Evolutionary conservation across 2,329 filamentous ascomycete species (phyloP).

Genomic region (Drechslera avenae): DNA sequence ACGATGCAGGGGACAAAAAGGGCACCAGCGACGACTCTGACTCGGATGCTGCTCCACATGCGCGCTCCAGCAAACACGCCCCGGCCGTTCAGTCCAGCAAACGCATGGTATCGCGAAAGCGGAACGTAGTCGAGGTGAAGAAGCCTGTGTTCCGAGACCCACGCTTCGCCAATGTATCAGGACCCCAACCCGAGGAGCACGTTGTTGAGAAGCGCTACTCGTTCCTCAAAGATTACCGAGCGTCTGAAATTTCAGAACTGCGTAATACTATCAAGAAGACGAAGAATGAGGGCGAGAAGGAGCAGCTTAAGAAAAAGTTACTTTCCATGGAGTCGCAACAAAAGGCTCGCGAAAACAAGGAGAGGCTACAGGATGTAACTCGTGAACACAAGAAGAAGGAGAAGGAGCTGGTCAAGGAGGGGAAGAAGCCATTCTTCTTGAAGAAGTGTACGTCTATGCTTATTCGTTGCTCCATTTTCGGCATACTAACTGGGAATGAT

Average conservation of each 20-base stretch:
- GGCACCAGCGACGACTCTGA: constrained; percentile 43
- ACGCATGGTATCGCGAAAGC: constrained; percentile 78
- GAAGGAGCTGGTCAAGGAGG: constrained; percentile 81
- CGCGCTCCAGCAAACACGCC: constrained; percentile 81
- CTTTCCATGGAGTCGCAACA: constrained; percentile 78
- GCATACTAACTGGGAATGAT: constrained; percentile 21
- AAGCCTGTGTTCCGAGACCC: constrained; percentile 75
- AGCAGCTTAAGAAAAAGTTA: constrained; percentile 73
- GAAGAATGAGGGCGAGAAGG: constrained; percentile 69
- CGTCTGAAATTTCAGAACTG: constrained; percentile 79
- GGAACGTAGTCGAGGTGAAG: constrained; percentile 69
- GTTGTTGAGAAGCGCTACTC: constrained; percentile 75
- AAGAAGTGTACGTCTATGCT: constrained; percentile 66
- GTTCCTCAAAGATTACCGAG: constrained; percentile 86
- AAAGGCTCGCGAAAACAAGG: constrained; percentile 71
- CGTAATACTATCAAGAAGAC: constrained; percentile 68
- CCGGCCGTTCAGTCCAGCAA: constrained; percentile 83
- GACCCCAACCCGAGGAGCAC: constrained; percentile 60
- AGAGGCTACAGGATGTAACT: constrained; percentile 71
- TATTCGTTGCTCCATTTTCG: neutral
- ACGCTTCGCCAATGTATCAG: constrained; percentile 75
- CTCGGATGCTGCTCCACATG: constrained; percentile 45
- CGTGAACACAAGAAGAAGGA: constrained; percentile 80
- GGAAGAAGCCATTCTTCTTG: constrained; percentile 90
- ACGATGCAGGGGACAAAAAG: constrained; percentile 31